Evolutionary conservation across 495 filamentous ascomycete genomes (phyloP), one percentile per base, ranked within the genome.

Genomic region (Parathielavia hyrcaniae): DNA sequence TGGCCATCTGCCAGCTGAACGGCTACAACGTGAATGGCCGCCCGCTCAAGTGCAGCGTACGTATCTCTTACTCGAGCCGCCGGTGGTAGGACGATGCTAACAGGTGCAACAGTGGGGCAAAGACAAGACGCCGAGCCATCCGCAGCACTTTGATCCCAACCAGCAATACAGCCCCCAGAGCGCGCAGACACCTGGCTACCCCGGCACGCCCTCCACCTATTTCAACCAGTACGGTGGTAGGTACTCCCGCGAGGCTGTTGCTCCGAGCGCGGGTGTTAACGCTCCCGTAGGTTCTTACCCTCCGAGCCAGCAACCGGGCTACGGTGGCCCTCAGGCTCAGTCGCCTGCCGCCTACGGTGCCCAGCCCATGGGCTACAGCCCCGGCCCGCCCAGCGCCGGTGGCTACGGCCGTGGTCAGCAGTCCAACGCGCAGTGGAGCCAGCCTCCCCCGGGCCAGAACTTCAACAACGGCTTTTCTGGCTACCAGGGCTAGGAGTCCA

Each of bases 11-110:
- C 72, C 92, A 97, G 65, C 76, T 99, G 57, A 97, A 88, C 65
- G 90, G 91, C 10, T 97, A 96, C 72, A 93, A 96, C 67, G 93
- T 99, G 64, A 96, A 99, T 66, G 93, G 93, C 30, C 88, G 93
- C 65, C 95, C 93, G 50, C 71, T 99, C 65, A 99, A 99, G 80
- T 99, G 93, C 81, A 97, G 92, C 72, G 92, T 97, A 64, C 44
- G 56, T 57, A 39, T 12, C 35, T 43, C 20, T n/a, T 36, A 2
- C 48, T 26, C 44, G 58, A 50, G 52, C 39, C 34, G 16, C 9
- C 30, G 48, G 44, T 51, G 52, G 39, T 9, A 16, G 23, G 34
- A n/a, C 50, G 32, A 6, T 58, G 52, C 70, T 76, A 63, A 79
- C 41, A 40, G 51, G 39, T 39, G 50, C 49, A 23, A 23, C 67